These are phyloP conservation scores for Plectosphaerella sp. DNA, from an alignment of 2,329 filamentous ascomycete species.

Conservation along the genomic window DNA sequence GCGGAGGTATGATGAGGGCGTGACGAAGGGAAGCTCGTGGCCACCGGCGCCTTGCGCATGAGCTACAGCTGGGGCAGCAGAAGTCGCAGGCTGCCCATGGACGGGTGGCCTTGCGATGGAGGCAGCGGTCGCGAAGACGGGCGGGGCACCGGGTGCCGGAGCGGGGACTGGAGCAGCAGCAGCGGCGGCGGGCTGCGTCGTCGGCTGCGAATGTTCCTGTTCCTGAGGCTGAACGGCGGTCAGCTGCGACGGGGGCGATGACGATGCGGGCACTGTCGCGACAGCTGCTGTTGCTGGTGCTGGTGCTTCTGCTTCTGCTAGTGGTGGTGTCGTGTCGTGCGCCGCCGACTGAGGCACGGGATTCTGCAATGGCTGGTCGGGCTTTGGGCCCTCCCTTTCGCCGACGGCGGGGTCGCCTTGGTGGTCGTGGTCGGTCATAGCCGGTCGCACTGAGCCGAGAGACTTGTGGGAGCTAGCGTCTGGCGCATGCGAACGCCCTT, in stretches of 20 bases:
- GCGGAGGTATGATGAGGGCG: conserved; percentile 55
- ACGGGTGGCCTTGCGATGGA: conserved; percentile 14
- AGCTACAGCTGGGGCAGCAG: conserved; percentile 10
- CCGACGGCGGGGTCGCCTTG: background rate
- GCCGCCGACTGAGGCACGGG: background rate
- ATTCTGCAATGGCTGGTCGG: background rate
- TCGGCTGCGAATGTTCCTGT: background rate
- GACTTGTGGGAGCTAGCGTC: conserved; percentile 3
- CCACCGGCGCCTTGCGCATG: conserved; percentile 19
- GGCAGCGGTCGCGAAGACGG: conserved; percentile 13
- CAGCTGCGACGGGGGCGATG: background rate
- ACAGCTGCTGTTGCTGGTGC: conserved; percentile 2
- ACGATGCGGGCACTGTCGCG: background rate
- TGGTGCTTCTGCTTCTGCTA: background rate
- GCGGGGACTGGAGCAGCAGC: background rate
- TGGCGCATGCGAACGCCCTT: conserved; percentile 2
- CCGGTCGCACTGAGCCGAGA: conserved; percentile 3
- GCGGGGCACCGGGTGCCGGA: conserved; percentile 6
- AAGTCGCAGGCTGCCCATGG: background rate
- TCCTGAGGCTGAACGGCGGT: background rate
- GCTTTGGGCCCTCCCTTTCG: background rate
- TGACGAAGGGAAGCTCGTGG: conserved; percentile 53
- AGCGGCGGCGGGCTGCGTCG: background rate
- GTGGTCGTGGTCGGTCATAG: conserved; percentile 1
- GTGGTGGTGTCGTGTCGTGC: background rate